Base-by-base conservation (phyloP, 1,139 yeast species). In the Pichia sp. region DNA sequence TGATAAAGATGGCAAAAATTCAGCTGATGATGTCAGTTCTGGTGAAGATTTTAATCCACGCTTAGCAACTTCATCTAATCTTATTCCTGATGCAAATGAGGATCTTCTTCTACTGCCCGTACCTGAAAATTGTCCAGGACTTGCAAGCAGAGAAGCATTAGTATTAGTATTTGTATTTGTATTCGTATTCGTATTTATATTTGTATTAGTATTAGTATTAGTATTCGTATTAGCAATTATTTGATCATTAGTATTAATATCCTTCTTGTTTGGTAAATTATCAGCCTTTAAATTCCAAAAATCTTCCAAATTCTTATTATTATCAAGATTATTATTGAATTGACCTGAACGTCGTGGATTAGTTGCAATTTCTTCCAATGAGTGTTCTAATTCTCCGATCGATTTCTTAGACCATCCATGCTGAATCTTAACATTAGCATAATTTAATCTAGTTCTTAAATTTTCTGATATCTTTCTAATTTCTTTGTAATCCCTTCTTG, bases 351-450 rank as follows among this genome's bases (percentile, higher is more conserved):
- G 23, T 15, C 41, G 48, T 16, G 48, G 42, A 22, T 47, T 43
- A 14, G 31, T 33, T 29, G 54, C 52, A 16, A 54, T 55, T 18
- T 43, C 47, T 27, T 52, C 55, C 11, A 57, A 40, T 11, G 54
- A 53, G 29, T 55, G 47, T 38, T 57, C 62, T 19, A 59, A 47
- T 40, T 61, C 62, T 6, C 48, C 48, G 7, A 59, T 53, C 7
- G 60, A 52, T 35, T 54, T 53, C 14, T 51, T 49, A 3, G 59
- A 53, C 62, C 62, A 58, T 2, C 64, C 64, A 43, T 61, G 56
- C 42, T 60, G 61, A 13, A 61, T 56, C 46, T 61, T 61, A 19
- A 57, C 37, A 41, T 57, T 57, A 5, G 65, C 65, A 40, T 61
- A 60, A 35, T 58, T 60, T 25, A 61, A 52, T 36, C 64, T 45